These are phyloP conservation scores for Cubamyces sp. DNA, from an alignment of 768 basidiomycete genomes.

Conservation along the genomic window DNA sequence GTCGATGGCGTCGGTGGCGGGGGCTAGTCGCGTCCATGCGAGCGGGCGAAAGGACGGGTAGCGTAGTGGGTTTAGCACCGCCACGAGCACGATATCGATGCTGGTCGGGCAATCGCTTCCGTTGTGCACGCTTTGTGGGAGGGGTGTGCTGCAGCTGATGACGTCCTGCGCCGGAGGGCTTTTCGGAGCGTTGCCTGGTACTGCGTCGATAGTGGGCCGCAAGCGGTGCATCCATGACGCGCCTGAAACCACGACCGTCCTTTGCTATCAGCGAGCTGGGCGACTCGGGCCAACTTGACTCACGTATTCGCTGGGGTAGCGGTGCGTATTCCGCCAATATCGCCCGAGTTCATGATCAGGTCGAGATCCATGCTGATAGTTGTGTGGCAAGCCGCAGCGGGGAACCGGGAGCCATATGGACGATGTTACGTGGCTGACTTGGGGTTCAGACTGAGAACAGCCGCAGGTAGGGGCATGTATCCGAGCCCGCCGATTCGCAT, in stretches of 20 bases:
- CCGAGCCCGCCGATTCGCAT: constrained; percentile 22
- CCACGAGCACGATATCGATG: constrained; percentile 15
- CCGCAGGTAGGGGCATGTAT: neutral
- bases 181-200: constrained; percentile 16
- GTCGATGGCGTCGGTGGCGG: constrained; percentile 22
- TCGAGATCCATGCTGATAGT: constrained; percentile 32
- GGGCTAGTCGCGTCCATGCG: constrained; percentile 12
- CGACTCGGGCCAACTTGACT: neutral
- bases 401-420: constrained; percentile 6
- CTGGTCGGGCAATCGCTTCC: constrained; percentile 9
- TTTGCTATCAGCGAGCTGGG: constrained; percentile 5
- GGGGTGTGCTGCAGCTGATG: constrained; percentile 9
- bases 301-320: constrained; percentile 17
- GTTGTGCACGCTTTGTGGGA: constrained; percentile 3
- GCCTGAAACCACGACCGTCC: neutral
- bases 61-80: constrained; percentile 15
- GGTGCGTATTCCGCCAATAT: constrained; percentile 23
- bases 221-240: constrained; percentile 8
- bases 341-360: constrained; percentile 32
- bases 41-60: constrained; percentile 4
- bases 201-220: constrained; percentile 15
- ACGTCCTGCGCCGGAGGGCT: constrained; percentile 4
- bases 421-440: constrained; percentile 14
- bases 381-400: constrained; percentile 22
- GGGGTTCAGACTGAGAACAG: constrained; percentile 11